Conservation (phyloP, 371 early-diverging fungal species). For the Syncephalastrum racemosum region DNA sequence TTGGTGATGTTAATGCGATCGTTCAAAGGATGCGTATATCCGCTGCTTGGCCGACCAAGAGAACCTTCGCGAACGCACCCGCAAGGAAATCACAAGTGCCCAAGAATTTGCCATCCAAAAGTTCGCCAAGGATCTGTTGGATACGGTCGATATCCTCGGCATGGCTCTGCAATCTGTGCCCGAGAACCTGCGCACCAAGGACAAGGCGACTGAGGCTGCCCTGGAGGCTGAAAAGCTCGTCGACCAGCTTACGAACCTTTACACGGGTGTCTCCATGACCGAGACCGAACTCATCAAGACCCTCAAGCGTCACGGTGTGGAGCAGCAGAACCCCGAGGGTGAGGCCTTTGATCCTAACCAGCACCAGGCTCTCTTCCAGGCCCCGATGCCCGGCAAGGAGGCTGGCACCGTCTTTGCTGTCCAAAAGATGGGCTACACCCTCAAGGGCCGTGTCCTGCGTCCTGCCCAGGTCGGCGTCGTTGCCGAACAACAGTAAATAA, state of each 20-base stretch:
- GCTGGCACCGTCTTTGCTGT: slow-evolving; percentile 87
- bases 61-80: slow-evolving; percentile 89
- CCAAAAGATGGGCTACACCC: slow-evolving; percentile 88
- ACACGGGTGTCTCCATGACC: slow-evolving; percentile 91
- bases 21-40: slow-evolving; percentile 68
- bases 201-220: slow-evolving; percentile 22
- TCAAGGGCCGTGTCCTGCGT: slow-evolving; percentile 91
- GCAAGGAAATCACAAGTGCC: slow-evolving; percentile 81
- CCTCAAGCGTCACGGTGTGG: slow-evolving; percentile 90
- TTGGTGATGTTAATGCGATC: not conserved
- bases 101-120: slow-evolving; percentile 89
- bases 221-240: slow-evolving; percentile 51
- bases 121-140: slow-evolving; percentile 96
- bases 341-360: slow-evolving; percentile 92
- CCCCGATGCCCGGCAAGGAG: slow-evolving; percentile 84
- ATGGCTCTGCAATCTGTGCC: slow-evolving; percentile 88
- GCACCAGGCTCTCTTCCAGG: slow-evolving; percentile 95
- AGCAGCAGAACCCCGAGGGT: slow-evolving; percentile 76
- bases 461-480: slow-evolving; percentile 98
- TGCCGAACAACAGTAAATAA: slow-evolving; percentile 38
- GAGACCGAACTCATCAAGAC: slow-evolving; percentile 82
- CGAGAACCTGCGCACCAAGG: slow-evolving; percentile 35
- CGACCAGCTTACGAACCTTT: slow-evolving; percentile 76
- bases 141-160: slow-evolving; percentile 87
- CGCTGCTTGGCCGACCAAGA: slow-evolving; percentile 95